phyloP scores from a whole-genome alignment of 1,284 basidiomycete genomes.

The Cutaneotrichosporon cavernicola region DNA sequence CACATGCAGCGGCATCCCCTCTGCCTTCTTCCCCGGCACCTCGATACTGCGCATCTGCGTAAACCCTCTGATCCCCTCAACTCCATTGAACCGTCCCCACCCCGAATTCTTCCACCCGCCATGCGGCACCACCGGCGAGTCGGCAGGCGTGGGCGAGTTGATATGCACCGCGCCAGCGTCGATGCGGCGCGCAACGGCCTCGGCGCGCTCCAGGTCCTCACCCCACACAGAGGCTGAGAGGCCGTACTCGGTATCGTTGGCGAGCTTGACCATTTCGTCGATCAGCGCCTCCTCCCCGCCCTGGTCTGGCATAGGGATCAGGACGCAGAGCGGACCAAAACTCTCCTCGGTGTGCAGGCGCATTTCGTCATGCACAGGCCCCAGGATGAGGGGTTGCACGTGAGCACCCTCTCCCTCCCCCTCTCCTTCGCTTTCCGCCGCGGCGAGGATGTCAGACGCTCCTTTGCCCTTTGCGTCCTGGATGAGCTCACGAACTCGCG shows the following conservation, averaged over 20 bases:
- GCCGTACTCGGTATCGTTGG: slow-evolving; percentile 60
- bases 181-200: slow-evolving; percentile 59
- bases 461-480: slow-evolving; percentile 60
- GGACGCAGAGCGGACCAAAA: slow-evolving; percentile 60
- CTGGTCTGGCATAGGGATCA: slow-evolving; percentile 29
- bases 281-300: slow-evolving; percentile 43
- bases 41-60: slow-evolving; percentile 23
- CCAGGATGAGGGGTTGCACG: slow-evolving; percentile 61
- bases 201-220: slow-evolving; percentile 56
- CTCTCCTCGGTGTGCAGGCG: slow-evolving; percentile 60
- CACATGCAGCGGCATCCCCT: slow-evolving; percentile 19
- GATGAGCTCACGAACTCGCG: slow-evolving; percentile 58
- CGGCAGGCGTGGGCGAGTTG: slow-evolving; percentile 23
- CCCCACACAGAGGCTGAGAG: slow-evolving; percentile 62
- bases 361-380: slow-evolving; percentile 59
- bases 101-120: slow-evolving; percentile 34
- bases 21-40: slow-evolving; percentile 8
- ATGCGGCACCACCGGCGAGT: slow-evolving; percentile 25
- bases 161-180: slow-evolving; percentile 33
- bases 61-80: slow-evolving; percentile 31
- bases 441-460: slow-evolving; percentile 49
- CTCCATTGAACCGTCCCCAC: slow-evolving; percentile 38
- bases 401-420: slow-evolving; percentile 43
- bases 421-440: too few relatives aligned
- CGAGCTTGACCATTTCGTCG: slow-evolving; percentile 56